Conservation (phyloP, 139 green algal genomes). For the Picochlorum sp. region DNA sequence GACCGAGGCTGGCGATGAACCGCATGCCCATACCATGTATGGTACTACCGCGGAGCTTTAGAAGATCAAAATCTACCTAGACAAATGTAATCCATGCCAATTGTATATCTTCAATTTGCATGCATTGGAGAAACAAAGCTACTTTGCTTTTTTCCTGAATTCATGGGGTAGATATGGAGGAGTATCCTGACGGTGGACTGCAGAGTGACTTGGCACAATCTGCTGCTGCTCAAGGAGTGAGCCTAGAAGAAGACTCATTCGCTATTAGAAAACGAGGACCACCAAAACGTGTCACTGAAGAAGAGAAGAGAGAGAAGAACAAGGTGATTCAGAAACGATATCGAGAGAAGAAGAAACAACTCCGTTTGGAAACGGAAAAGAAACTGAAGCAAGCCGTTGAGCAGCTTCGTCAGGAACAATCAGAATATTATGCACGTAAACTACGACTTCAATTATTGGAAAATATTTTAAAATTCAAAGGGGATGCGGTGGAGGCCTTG, state of each 20-base stretch:
- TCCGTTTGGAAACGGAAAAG: background rate
- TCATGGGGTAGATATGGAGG: background rate
- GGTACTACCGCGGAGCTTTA: too few species aligned
- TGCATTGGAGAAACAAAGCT: background rate
- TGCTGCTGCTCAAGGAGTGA: too few species aligned
- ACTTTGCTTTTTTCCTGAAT: background rate
- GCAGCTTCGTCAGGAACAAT: background rate
- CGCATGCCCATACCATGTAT: too few species aligned
- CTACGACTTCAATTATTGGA: background rate
- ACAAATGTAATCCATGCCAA: too few species aligned
- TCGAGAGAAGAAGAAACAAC: background rate
- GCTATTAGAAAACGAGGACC: too few species aligned
- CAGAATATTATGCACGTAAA: background rate
- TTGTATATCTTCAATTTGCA: too few species aligned
- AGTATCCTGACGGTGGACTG: background rate
- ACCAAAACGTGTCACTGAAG: background rate
- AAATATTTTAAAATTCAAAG: background rate
- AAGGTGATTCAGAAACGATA: constrained; percentile 11
- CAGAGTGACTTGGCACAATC: background rate
- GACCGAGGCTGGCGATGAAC: too few species aligned
- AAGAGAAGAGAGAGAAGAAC: constrained; percentile 9
- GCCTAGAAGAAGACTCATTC: too few species aligned
- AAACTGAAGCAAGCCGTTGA: background rate
- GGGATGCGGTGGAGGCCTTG: too few species aligned
- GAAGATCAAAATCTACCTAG: too few species aligned